Evolutionary conservation across 805 yeast genomes (phyloP), one percentile per base, ranked within the genome.

Genomic region (Saturnispora besseyi): DNA sequence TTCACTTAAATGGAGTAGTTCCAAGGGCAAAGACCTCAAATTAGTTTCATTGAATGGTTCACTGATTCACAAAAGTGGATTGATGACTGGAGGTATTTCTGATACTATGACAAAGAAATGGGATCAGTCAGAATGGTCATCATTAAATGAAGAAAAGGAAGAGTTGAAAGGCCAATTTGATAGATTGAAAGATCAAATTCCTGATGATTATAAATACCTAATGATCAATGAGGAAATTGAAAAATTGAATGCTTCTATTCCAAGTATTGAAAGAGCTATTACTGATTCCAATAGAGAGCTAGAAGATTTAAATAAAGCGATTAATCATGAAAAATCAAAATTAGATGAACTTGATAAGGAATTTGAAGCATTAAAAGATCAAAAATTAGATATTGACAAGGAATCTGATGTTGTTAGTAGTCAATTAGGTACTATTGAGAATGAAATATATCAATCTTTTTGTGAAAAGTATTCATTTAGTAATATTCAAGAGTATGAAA

Each of bases 61-160:
- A 0, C 71, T 89, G 30, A 85, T 93, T 44, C 88, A 87, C 61
- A 81, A 79, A 59, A 82, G 91, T 4, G 96, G 96, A 6, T 72
- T 89, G 34, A 87, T 93, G 95, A 84, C 97, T 8, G 97, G 97
- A 63, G 97, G 97, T 56, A 68, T 73, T 29, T 72, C 79, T 5
- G 71, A 72, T n/a, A 71, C 71, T 37, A 65, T 72, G n/a, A 71
- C 73, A 11, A 54, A 68, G 50, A 74, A 77, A 54, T 87, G 95
- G 95, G 88, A 82, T 62, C 87, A 84, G 59, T 75, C 77, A 41
- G 86, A 82, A 57, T 75, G 77, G 56, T 76, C 74, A 46, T 68
- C 72, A 22, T 69, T 89, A 55, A 74, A 68, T 50, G 71, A 67
- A 26, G 59, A 71, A 40, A 80, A 79, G 48, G 76, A 71, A 24